Conservation (phyloP, 352 stramenopile species). For the Phytophthora ramorum region DNA sequence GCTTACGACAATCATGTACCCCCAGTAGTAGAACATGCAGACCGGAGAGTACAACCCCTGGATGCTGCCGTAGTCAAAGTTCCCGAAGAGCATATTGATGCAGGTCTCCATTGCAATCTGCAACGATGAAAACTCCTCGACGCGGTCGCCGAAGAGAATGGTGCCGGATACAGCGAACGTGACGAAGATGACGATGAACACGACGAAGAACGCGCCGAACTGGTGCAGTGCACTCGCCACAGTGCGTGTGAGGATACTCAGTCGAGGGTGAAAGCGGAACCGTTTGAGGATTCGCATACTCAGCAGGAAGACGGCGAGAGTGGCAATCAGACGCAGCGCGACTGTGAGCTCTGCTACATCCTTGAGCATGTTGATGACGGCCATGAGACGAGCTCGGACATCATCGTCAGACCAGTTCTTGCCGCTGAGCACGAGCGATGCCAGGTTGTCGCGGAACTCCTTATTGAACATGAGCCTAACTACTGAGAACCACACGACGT, state of each 20-base stretch:
- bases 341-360: constrained; percentile 20
- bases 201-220: constrained; percentile 60
- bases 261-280: constrained; percentile 32
- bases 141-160: constrained; percentile 65
- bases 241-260: constrained; percentile 30
- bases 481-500: constrained; percentile 51
- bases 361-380: constrained; percentile 25
- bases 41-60: constrained; percentile 47
- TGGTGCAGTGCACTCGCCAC: constrained; percentile 49
- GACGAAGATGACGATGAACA: constrained; percentile 67
- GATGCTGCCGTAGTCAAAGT: constrained; percentile 64
- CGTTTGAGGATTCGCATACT: constrained; percentile 35
- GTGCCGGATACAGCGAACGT: constrained; percentile 57
- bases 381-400: constrained; percentile 29
- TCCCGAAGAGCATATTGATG: constrained; percentile 75
- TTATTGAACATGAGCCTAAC: constrained; percentile 46
- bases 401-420: constrained; percentile 28
- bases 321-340: constrained; percentile 27
- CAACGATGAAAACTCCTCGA: constrained; percentile 56
- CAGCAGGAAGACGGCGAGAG: constrained; percentile 22
- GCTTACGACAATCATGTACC: constrained; percentile 67
- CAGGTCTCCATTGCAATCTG: constrained; percentile 53
- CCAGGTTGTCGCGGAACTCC: constrained; percentile 29
- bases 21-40: constrained; percentile 72
- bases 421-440: constrained; percentile 16